Percentiles rank a stretch among this genome's conserved stretches.
phyloP scores from a whole-genome alignment of 129 eudicot genomes.

The Arctium lappa region DNA sequence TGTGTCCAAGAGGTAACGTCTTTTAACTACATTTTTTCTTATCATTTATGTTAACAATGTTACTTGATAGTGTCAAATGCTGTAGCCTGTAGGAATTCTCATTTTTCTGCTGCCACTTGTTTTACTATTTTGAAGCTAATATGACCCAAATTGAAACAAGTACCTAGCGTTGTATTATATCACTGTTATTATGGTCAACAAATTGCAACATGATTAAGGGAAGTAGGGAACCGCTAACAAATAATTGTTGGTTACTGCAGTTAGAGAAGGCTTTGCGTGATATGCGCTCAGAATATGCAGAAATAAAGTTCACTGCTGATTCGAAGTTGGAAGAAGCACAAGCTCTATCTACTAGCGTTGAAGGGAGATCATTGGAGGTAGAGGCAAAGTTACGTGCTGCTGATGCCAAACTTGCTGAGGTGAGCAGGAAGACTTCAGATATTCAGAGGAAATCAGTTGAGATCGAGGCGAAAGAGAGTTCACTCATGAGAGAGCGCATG shows the following conservation, averaged over 20 bases:
- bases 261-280: slow-evolving; percentile 89
- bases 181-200: not conserved
- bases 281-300: slow-evolving; percentile 93
- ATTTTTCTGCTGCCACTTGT: not conserved
- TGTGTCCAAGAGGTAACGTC: slow-evolving; percentile 74
- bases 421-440: slow-evolving; percentile 87
- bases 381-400: slow-evolving; percentile 82
- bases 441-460: slow-evolving; percentile 72
- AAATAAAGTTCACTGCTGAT: slow-evolving; percentile 88
- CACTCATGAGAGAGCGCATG: slow-evolving; percentile 75
- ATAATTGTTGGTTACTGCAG: slow-evolving; percentile 45
- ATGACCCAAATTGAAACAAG: not conserved
- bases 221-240: not conserved
- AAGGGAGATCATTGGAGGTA: slow-evolving; percentile 85
- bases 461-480: slow-evolving; percentile 69
- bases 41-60: not conserved
- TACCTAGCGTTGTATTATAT: not conserved
- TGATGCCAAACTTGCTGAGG: slow-evolving; percentile 97
- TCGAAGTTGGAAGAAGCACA: slow-evolving; percentile 88
- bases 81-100: not conserved
- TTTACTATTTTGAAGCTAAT: not conserved
- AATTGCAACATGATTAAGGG: not conserved
- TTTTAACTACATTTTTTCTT: not conserved
- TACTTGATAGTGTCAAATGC: not conserved
- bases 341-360: slow-evolving; percentile 67